Base-by-base conservation (phyloP, 31 red algal genomes). In the Pterothamnion heteromorphum region DNA sequence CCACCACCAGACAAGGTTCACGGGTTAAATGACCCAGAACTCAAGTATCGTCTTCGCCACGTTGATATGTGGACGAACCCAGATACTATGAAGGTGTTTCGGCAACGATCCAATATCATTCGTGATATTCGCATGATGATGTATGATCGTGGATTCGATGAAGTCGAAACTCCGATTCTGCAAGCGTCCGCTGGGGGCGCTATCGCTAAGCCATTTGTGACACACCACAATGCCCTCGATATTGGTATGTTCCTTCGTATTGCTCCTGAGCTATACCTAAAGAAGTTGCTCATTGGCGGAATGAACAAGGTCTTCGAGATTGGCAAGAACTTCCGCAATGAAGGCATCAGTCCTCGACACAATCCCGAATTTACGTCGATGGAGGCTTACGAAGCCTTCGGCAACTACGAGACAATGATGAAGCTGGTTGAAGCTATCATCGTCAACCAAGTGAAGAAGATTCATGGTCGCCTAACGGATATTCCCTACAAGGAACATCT, bases 341-440 rank as follows among this genome's bases (percentile, higher is more conserved):
- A 99, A 91, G 94, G 93, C 43, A 96, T 99, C 35, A 95, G 96
- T 82, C 92, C 94, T 35, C 96, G 95, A 30, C 98, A 99, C 87
- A 99, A 99, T 81, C 96, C 98, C 37, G 98, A 99, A 93, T 99
- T 99, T 64, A 99, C 98, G 3, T 94, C 96, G 21, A 96, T 94
- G 83, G 98, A 99, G 74, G 97, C 97, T 44, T 99, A 99, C 71
- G 96, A 93, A 30, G 98, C 98, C 35, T 99, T 97, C 84, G 44
- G 91, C 85, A 96, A 99, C 37, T 99, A 99, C 86, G 84, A 92
- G 28, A 95, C 96, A 28, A 89, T 99, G 3, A 99, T 99, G 98
- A 74, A 93, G 1, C 87, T 99, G 35, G 96, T 95, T 0, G 98
- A 99, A 84, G 38, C 44, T 35, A 93, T 99, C 92, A 80, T 99